Percentiles rank a stretch among this genome's conserved stretches.
phyloP scores from a whole-genome alignment of 2,329 filamentous ascomycete genomes.

The Colletotrichum siamense region DNA sequence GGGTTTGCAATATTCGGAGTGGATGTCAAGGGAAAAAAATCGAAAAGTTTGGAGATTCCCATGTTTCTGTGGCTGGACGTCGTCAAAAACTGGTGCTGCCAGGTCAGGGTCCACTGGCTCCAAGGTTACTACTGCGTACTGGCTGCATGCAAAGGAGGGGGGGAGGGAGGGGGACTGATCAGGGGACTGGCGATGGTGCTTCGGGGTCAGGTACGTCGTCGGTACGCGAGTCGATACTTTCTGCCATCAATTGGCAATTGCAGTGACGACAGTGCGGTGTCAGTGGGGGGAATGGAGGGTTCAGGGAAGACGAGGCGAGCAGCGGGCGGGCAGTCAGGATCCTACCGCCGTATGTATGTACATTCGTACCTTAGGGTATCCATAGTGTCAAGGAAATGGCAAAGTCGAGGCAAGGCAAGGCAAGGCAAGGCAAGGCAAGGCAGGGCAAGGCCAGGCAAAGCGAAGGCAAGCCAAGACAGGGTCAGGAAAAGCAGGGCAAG shows the following conservation, averaged over 20 bases:
- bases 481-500: background rate
- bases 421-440: background rate
- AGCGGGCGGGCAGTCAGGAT: background rate
- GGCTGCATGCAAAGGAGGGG: background rate
- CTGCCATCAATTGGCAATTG: background rate
- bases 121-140: background rate
- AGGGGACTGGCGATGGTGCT: background rate
- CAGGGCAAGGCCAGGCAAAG: background rate
- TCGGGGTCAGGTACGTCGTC: background rate
- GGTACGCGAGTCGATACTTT: background rate
- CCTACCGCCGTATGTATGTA: background rate
- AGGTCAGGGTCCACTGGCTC: background rate
- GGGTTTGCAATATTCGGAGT: background rate
- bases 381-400: background rate
- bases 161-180: no score
- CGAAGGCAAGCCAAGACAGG: background rate
- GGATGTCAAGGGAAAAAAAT: slow-evolving; percentile 4
- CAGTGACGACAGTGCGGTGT: background rate
- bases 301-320: background rate
- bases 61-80: slow-evolving; percentile 8
- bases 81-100: slow-evolving; percentile 1
- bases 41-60: slow-evolving; percentile 22
- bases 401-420: background rate
- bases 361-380: no score
- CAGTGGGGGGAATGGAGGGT: background rate